A percentile compares a stretch with the other conserved stretches of the same genome.
phyloP scores from a whole-genome alignment of 768 basidiomycete genomes.

The Nidularia pulvinata region DNA sequence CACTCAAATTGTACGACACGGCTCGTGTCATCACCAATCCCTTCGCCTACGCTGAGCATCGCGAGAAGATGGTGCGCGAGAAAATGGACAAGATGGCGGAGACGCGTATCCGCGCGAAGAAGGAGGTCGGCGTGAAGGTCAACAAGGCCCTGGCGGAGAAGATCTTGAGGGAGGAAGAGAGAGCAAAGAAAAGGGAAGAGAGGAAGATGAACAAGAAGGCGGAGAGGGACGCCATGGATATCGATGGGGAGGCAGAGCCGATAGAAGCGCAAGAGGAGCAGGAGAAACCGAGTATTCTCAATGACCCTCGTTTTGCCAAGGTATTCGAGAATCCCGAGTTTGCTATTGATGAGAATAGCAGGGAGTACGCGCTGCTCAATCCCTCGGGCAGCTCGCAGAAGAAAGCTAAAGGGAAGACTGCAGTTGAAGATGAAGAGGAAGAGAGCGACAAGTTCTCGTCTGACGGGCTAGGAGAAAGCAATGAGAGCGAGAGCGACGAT shows the following conservation, averaged over 20 bases:
- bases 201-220: slow-evolving; percentile 46
- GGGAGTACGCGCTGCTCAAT: slow-evolving; percentile 93
- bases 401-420: slow-evolving; percentile 60
- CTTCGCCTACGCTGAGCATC: slow-evolving; percentile 92
- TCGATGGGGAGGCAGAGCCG: slow-evolving; percentile 24
- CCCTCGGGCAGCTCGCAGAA: slow-evolving; percentile 76
- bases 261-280: slow-evolving; percentile 14
- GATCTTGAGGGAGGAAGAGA: slow-evolving; percentile 67
- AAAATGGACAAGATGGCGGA: slow-evolving; percentile 95
- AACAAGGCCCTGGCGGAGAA: slow-evolving; percentile 86
- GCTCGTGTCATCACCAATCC: slow-evolving; percentile 97
- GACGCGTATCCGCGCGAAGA: slow-evolving; percentile 85
- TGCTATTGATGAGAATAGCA: slow-evolving; percentile 83
- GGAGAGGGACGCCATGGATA: slow-evolving; percentile 32
- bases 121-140: slow-evolving; percentile 70
- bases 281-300: slow-evolving; percentile 55
- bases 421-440: slow-evolving; percentile 88
- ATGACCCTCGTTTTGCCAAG: slow-evolving; percentile 86
- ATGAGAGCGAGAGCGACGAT: slow-evolving; percentile 36
- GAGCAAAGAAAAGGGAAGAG: slow-evolving; percentile 53
- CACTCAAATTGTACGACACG: slow-evolving; percentile 94
- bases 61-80: slow-evolving; percentile 83
- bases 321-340: slow-evolving; percentile 93
- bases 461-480: slow-evolving; percentile 42
- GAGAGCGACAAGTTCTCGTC: slow-evolving; percentile 75